Conservation (phyloP, 2,329 filamentous ascomycete species). For the Xylariaceae sp. region DNA sequence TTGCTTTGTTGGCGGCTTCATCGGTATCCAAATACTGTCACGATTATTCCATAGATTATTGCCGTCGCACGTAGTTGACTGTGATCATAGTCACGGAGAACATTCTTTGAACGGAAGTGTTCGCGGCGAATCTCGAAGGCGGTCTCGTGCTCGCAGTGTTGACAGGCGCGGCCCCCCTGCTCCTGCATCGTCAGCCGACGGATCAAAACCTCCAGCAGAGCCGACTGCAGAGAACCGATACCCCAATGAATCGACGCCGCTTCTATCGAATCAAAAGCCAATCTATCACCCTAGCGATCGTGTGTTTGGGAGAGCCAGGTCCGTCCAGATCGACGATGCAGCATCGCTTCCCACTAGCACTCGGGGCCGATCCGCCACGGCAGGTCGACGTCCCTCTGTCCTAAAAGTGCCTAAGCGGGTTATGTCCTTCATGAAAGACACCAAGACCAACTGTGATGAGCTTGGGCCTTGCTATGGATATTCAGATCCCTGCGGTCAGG, state of each 20-base stretch:
- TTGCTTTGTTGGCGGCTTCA: conserved; percentile 65
- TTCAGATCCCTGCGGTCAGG: conserved; percentile 59
- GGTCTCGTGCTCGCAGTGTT: conserved; percentile 24
- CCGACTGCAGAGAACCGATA: conserved; percentile 19
- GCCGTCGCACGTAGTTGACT: conserved; percentile 75
- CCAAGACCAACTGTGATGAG: conserved; percentile 57
- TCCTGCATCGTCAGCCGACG: conserved; percentile 11
- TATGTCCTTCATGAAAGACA: conserved; percentile 60
- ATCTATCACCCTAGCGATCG: conserved; percentile 24
- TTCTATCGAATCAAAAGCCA: conserved; percentile 34
- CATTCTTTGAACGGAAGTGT: conserved; percentile 32
- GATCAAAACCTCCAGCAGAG: conserved; percentile 12
- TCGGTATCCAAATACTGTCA: conserved; percentile 70
- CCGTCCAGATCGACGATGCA: conserved; percentile 20
- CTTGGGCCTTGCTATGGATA: conserved; percentile 58
- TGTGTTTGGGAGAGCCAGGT: conserved; percentile 27
- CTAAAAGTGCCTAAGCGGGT: conserved; percentile 50
- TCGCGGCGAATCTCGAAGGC: conserved; percentile 24
- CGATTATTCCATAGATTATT: conserved; percentile 66
- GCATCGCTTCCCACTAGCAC: conserved; percentile 13
- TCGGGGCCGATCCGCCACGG: conserved; percentile 28
- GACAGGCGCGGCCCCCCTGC: conserved; percentile 18
- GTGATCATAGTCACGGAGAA: conserved; percentile 66
- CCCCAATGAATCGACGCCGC: conserved; percentile 43
- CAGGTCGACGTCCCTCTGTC: conserved; percentile 49